Percentiles rank a stretch among this genome's conserved stretches.
These are phyloP conservation scores for Acidiella bohemica DNA, from an alignment of 495 filamentous ascomycete genomes.

Conservation along the genomic window DNA sequence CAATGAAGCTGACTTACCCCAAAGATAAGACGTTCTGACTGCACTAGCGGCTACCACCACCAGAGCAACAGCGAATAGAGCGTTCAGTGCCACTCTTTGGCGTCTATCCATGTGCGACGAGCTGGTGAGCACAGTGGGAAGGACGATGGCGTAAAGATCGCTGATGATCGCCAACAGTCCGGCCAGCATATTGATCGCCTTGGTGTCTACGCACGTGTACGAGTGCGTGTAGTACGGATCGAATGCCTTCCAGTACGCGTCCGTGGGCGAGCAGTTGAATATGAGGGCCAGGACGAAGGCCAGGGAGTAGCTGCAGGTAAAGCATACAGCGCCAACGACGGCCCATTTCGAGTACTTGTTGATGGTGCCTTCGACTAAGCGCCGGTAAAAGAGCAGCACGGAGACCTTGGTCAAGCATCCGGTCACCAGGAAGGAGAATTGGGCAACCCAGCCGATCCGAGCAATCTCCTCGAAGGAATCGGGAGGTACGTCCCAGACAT, in stretches of 20 bases:
- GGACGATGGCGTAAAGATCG: conserved; percentile 20
- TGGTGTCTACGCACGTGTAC: conserved; percentile 14
- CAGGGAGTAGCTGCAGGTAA: conserved; percentile 11
- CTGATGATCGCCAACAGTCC: conserved; percentile 11
- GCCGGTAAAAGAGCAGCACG: conserved; percentile 18
- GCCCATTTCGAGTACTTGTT: conserved; percentile 5
- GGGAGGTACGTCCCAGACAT: conserved; percentile 21
- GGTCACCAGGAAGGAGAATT: conserved; percentile 18
- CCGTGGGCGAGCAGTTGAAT: conserved; percentile 15
- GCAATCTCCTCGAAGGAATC: conserved; percentile 1
- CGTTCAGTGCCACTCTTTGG: conserved; percentile 2
- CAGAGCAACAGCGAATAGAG: background rate
- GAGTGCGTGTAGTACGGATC: background rate
- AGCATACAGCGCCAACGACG: conserved; percentile 10
- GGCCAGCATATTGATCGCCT: conserved; percentile 9
- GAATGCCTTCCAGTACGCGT: conserved; percentile 19
- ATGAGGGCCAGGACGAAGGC: conserved; percentile 12
- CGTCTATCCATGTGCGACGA: background rate
- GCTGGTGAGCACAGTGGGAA: conserved; percentile 12
- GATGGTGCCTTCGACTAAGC: conserved; percentile 13
- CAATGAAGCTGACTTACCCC: background rate
- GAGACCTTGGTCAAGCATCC: conserved; percentile 18
- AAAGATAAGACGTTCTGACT: conserved; percentile 5
- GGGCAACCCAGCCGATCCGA: conserved; percentile 18
- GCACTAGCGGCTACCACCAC: background rate